Base-by-base conservation (phyloP, 805 yeast species). In the Osmozyma mogii region DNA sequence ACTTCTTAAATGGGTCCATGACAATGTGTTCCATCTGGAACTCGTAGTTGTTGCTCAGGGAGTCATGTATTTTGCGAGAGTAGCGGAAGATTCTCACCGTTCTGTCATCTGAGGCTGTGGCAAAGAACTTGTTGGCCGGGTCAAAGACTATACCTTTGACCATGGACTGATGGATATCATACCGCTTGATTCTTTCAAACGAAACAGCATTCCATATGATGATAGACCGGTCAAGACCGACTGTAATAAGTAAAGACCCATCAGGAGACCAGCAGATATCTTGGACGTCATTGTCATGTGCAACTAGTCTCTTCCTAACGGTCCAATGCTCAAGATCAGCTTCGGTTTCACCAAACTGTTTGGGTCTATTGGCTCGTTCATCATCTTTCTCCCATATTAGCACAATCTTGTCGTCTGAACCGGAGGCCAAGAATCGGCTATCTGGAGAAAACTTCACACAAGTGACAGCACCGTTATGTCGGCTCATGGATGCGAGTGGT, bases 251-350 rank as follows among this genome's bases (percentile, higher is more conserved):
- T 15, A 92, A 73, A 21, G 84, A 73, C 4, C 94, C 82, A 50
- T 89, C 97, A 0, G 97, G 96, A 2, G 95, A 83, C 97, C 98
- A 92, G 24, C 96, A 94, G 42, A 92, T 78, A 55, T 92, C 98
- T 53, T 92, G 98, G 29, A 92, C 84, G 60, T 92, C 99, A 50
- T 89, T 92, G 40, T 92, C 97, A 54, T 92, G 99, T 1, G 96
- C 98, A 12, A 85, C 96, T 10, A 87, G 68, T 45, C 97, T 70
- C 45, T 84, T 84, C 12, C 95, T 62, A 1, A 89, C 96, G 1
- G 89, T 78, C 98, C 98, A 89, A 45, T 84, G 94, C 54, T 89
- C 98, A 32, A 74, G 48, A 44, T 87, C 95, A 1, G 66, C 63
- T 28, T 73, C 79, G 31, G 76, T 69, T 18, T 73, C 70, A 9